These are phyloP conservation scores for Hypoxylon trugodes DNA, from an alignment of 495 filamentous ascomycete genomes.

Conservation along the genomic window DNA sequence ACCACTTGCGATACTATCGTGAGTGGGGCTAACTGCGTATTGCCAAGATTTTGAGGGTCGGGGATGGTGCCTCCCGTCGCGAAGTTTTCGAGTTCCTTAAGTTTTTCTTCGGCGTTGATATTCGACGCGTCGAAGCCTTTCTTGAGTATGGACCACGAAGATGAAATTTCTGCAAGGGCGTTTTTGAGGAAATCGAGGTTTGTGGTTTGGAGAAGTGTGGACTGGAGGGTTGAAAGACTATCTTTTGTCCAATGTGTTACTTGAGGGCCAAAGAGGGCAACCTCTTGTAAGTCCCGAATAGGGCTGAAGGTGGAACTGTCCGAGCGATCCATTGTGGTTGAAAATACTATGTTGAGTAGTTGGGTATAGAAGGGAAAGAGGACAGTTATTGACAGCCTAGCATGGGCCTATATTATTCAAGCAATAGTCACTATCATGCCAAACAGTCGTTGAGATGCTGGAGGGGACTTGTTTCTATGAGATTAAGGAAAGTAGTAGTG, in stretches of 20 bases:
- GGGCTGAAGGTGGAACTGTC: too few relatives aligned
- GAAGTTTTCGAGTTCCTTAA: background rate
- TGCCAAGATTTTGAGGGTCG: background rate
- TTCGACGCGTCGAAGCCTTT: background rate
- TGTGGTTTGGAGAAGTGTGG: background rate
- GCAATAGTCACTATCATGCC: too few relatives aligned
- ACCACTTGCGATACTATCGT: background rate
- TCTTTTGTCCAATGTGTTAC: constrained; percentile 2
- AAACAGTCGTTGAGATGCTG: too few relatives aligned
- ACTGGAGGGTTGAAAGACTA: constrained; percentile 1
- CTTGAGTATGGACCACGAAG: background rate
- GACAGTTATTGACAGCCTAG: too few relatives aligned
- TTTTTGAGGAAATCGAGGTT: background rate
- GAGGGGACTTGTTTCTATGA: too few relatives aligned
- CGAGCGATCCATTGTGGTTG: too few relatives aligned
- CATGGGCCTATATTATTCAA: too few relatives aligned
- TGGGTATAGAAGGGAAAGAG: too few relatives aligned
- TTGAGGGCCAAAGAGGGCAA: constrained; percentile 4
- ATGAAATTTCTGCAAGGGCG: background rate
- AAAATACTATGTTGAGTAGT: too few relatives aligned
- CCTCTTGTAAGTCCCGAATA: too few relatives aligned
- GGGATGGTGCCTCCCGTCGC: background rate
- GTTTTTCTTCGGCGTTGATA: background rate
- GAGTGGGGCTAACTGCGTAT: background rate
- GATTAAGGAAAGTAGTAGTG: too few relatives aligned